Evolutionary conservation across 805 yeast species (phyloP), one percentile per base, ranked within the genome.

Genomic region (Saturnispora diversa): DNA sequence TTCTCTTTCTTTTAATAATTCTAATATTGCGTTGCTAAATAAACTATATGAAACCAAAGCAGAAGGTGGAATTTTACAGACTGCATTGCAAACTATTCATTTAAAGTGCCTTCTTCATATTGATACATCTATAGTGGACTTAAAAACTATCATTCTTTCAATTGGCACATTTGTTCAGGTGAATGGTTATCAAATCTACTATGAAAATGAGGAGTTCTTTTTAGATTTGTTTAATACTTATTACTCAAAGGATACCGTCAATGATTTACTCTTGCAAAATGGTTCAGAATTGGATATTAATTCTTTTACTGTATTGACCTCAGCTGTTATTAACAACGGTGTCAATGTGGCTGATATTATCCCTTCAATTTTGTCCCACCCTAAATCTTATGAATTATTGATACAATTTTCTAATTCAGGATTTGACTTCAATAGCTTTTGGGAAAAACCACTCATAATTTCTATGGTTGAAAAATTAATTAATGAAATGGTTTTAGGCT

Each of bases 61-160:
- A 6, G 66, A 63, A 40, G 61, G 64, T 16, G 72, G 65, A 3
- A 57, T 86, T 5, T 71, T 68, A 43, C 70, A 74, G 40, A 66
- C 56, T 0, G 56, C 72, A 2, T 47, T 68, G 8, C 85, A 80
- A 48, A 68, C 79, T 0, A 56, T 76, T 25, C 67, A 70, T 44
- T 53, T 81, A 40, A 63, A 65, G 40, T 50, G 75, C 6, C 43
- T 78, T 24, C 54, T 70, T 12, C 62, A 65, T 46, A 56, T 69
- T 30, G 56, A 68, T 31, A 46, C 59, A 0, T 44, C 56, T 6
- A 47, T 52, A 1, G 44, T 53, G 8, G 38, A 48, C 4, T 50
- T 69, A 26, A 44, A 52, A 16, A 46, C 54, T 1, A 48, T 64
- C 38, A 39, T 72, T 21, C 50, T 58, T 16, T 57, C 64, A 31